phyloP scores from a whole-genome alignment of 164 flowering plant genomes.

The Stephania japonica region DNA sequence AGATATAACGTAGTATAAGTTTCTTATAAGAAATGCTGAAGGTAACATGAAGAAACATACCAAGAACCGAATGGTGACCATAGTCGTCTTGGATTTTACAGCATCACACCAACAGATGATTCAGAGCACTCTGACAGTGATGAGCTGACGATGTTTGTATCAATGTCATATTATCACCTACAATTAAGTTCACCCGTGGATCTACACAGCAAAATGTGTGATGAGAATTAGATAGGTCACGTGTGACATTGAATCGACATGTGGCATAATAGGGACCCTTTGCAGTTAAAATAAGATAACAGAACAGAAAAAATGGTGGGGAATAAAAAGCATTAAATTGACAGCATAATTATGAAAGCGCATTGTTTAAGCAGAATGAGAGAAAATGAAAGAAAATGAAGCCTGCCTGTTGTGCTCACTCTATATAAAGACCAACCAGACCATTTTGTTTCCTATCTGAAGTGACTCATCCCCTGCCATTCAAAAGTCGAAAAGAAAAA shows the following conservation, averaged over 20 bases:
- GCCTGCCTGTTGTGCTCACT: slow-evolving; percentile 13
- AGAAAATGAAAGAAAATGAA: slow-evolving; percentile 1
- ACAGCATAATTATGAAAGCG: slow-evolving; percentile 13
- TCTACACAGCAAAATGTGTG: background rate
- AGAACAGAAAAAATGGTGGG: slow-evolving; percentile 3
- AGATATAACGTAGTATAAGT: too few species aligned
- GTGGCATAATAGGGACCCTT: slow-evolving; percentile 6
- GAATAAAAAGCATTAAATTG: slow-evolving; percentile 29
- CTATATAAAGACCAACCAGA: slow-evolving; percentile 45
- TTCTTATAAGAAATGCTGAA: too few species aligned
- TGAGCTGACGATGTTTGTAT: too few species aligned
- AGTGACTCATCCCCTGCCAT: slow-evolving; percentile 2
- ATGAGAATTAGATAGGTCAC: background rate
- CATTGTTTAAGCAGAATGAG: slow-evolving; percentile 9
- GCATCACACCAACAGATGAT: too few species aligned
- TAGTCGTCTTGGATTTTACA: too few species aligned
- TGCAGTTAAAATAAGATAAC: background rate
- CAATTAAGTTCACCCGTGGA: background rate
- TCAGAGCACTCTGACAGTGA: too few species aligned
- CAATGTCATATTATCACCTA: background rate
- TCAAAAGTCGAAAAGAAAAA: slow-evolving; percentile 2
- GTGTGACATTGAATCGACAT: background rate
- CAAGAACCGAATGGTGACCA: too few species aligned
- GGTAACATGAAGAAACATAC: too few species aligned
- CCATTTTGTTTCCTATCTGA: slow-evolving; percentile 17